Base-by-base conservation (phyloP, 106 monocot genomes). In the Triglochin maritima region DNA sequence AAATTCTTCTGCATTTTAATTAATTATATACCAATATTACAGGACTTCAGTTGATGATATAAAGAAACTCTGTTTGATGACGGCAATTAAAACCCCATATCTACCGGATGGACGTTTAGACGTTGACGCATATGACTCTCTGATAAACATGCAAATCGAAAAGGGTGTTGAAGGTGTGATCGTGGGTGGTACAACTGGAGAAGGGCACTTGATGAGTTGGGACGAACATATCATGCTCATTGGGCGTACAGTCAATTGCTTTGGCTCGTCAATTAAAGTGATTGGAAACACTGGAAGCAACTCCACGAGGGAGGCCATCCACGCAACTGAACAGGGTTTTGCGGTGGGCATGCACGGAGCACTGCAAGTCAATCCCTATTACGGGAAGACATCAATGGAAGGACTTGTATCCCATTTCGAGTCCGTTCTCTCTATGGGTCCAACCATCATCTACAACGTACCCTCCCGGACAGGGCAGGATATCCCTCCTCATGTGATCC, bases 141-240 rank as follows among this genome's bases (percentile, higher is more conserved):
- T 93, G 52, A 78, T 93, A 47, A 68, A 83, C 45, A 70, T 76
- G 66, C 93, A 93, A 53, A 89, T 88, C 16, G 63, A 58, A 13
- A 81, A 79, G 68, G 88, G 93, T 42, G 80, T 66, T 53, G 86
- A 86, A 78, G 93, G 88, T 42, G 88, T 93, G 12, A 86, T 93
- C 66, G 93, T 93, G 7, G 93, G 93, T 29, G 93, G 88, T 56
- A 93, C 88, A 51, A 84, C 93, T 5, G 86, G 93, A 9, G 93
- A 89, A 69, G 93, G 93, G 14, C 93, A 93, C 47, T 73, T 93
- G 3, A 88, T 93, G 93, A 86, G 72, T 65, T 93, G 93, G 93
- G 88, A 93, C 42, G 92, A 93, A 59, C 93, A 93, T 70, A 89
- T 93, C 46, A 93, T 93, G 85, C 88, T 93, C 49, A 89, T 89